These are phyloP conservation scores for Tylopilus plumbeoviolaceoides DNA, from an alignment of 768 basidiomycete genomes.

Conservation along the genomic window DNA sequence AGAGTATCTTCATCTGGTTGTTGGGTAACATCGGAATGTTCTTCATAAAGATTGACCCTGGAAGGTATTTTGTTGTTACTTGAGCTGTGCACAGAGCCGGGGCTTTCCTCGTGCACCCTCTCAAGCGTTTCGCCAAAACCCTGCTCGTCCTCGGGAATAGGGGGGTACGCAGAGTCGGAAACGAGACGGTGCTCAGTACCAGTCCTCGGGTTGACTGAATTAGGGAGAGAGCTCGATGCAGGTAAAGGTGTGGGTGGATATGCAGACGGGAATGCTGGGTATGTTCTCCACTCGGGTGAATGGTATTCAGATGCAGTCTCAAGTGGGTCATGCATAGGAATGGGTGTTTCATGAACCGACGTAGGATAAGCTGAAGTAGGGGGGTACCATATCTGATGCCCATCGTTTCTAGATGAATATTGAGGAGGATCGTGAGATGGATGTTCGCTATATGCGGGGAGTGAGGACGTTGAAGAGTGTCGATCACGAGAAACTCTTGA, in stretches of 20 bases:
- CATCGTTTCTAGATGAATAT: constrained; percentile 21
- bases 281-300: constrained; percentile 69
- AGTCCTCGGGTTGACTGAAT: constrained; percentile 6
- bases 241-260: constrained; percentile 69
- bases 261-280: constrained; percentile 72
- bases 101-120: constrained; percentile 56
- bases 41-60: constrained; percentile 37
- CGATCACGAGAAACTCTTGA: constrained; percentile 5
- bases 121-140: constrained; percentile 72
- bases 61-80: constrained; percentile 45
- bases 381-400: constrained; percentile 59
- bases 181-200: neutral
- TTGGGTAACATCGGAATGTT: neutral
- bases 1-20: constrained; percentile 20
- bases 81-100: constrained; percentile 56
- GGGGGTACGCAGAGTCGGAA: constrained; percentile 17
- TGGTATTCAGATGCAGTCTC: constrained; percentile 31
- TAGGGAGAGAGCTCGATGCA: constrained; percentile 33
- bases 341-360: constrained; percentile 13
- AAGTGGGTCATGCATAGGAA: constrained; percentile 6
- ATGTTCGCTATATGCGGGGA: constrained; percentile 25
- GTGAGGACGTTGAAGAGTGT: constrained; percentile 19
- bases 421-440: constrained; percentile 17
- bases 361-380: constrained; percentile 42
- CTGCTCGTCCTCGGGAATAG: constrained; percentile 46